phyloP scores from a whole-genome alignment of 495 filamentous ascomycete genomes.

The Glonium stellatum region DNA sequence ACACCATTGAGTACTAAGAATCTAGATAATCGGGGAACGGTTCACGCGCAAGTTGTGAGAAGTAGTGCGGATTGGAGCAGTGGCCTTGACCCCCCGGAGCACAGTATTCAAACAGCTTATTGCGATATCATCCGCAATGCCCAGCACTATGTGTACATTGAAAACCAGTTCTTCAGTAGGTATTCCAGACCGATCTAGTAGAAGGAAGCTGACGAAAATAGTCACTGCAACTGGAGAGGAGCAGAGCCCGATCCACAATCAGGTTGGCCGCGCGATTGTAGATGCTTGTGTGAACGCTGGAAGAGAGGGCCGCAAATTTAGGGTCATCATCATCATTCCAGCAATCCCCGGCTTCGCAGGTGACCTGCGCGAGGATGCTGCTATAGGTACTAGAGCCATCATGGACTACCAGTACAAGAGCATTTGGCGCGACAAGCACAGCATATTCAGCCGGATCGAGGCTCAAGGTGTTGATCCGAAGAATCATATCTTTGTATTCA shows the following conservation, averaged over 20 bases:
- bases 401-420: conserved; percentile 99
- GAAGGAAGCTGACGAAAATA: conserved; percentile 19
- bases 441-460: conserved; percentile 72
- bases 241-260: conserved; percentile 79
- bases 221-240: conserved; percentile 86
- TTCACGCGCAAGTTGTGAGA: conserved; percentile 75
- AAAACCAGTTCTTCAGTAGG: conserved; percentile 90
- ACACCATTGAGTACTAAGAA: conserved; percentile 49
- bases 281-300: conserved; percentile 76
- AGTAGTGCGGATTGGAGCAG: conserved; percentile 94
- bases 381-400: conserved; percentile 77
- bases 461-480: conserved; percentile 71
- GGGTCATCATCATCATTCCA: conserved; percentile 82
- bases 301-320: conserved; percentile 82
- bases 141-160: conserved; percentile 89
- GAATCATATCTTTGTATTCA: conserved; percentile 85
- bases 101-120: conserved; percentile 91
- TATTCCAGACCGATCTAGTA: background rate
- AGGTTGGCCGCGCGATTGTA: conserved; percentile 78
- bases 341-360: conserved; percentile 91
- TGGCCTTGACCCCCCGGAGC: conserved; percentile 71
- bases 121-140: conserved; percentile 75
- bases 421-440: conserved; percentile 82
- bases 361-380: conserved; percentile 73
- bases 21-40: conserved; percentile 57